A percentile compares a stretch with the other conserved stretches of the same genome.
Conservation (phyloP, 2,329 filamentous ascomycete species). For the Thielaviopsis punctulata region DNA sequence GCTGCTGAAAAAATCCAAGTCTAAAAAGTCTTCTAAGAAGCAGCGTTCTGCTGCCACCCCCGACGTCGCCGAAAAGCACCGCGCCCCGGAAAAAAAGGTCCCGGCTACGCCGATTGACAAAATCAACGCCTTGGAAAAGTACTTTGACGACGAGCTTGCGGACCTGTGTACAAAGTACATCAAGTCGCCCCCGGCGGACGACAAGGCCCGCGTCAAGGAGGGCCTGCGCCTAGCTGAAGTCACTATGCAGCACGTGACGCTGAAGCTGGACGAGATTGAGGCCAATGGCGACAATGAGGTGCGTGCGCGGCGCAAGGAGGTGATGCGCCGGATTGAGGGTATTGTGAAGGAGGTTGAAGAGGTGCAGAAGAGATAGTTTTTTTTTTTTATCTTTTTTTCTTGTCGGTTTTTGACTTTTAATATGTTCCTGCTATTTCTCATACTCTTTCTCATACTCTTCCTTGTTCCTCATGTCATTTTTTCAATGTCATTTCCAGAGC, state of each 20-base stretch:
- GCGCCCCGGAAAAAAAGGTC: background rate
- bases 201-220: slow-evolving; percentile 53
- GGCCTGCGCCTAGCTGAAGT: slow-evolving; percentile 62
- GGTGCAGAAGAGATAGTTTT: slow-evolving; percentile 16
- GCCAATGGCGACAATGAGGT: slow-evolving; percentile 51
- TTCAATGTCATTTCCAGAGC: background rate
- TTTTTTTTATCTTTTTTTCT: background rate
- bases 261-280: slow-evolving; percentile 64
- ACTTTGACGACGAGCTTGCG: slow-evolving; percentile 47
- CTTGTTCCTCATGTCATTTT: background rate
- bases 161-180: slow-evolving; percentile 48
- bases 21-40: slow-evolving; percentile 26
- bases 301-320: slow-evolving; percentile 47
- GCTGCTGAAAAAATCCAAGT: slow-evolving; percentile 25
- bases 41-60: slow-evolving; percentile 16
- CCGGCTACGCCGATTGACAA: slow-evolving; percentile 32
- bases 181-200: slow-evolving; percentile 43
- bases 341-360: slow-evolving; percentile 48
- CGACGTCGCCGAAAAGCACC: background rate
- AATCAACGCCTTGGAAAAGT: slow-evolving; percentile 45
- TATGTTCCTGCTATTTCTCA: background rate
- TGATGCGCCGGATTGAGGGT: slow-evolving; percentile 55
- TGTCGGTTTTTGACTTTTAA: background rate
- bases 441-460: background rate
- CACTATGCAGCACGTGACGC: slow-evolving; percentile 54